phyloP scores from a whole-genome alignment of 2,329 filamentous ascomycete genomes.

The Aureobasidium sp. region DNA sequence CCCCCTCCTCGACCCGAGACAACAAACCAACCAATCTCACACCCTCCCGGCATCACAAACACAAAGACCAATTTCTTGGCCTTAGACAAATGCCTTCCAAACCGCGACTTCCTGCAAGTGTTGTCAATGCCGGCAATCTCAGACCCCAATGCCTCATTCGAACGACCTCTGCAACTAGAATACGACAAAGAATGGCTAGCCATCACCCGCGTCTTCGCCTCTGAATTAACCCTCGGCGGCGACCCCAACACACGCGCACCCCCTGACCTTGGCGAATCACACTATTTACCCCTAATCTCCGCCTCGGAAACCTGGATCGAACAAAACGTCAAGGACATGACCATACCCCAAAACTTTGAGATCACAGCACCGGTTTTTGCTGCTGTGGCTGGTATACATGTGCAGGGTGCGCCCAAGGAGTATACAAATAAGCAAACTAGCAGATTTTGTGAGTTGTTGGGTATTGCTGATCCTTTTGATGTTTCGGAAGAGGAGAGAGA shows the following conservation, averaged over 20 bases:
- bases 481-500: slow-evolving; percentile 64
- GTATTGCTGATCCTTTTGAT: slow-evolving; percentile 69
- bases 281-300: slow-evolving; percentile 62
- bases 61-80: slow-evolving; percentile 76
- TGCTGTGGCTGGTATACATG: slow-evolving; percentile 48
- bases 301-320: slow-evolving; percentile 73
- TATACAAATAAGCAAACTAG: slow-evolving; percentile 82
- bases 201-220: slow-evolving; percentile 75
- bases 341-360: slow-evolving; percentile 71
- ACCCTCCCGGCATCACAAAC: slow-evolving; percentile 69
- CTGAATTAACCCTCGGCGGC: slow-evolving; percentile 55
- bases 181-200: slow-evolving; percentile 96
- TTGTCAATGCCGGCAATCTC: slow-evolving; percentile 52
- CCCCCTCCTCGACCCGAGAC: slow-evolving; percentile 24
- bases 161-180: slow-evolving; percentile 53
- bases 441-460: slow-evolving; percentile 72
- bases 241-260: slow-evolving; percentile 49
- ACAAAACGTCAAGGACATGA: slow-evolving; percentile 61
- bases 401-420: slow-evolving; percentile 62
- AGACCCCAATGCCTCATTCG: slow-evolving; percentile 22
- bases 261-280: slow-evolving; percentile 58
- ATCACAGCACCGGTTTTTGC: slow-evolving; percentile 68
- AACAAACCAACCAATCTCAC: slow-evolving; percentile 50
- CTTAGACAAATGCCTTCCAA: slow-evolving; percentile 81
- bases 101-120: slow-evolving; percentile 76